phyloP scores from a whole-genome alignment of 148 eudicot genomes.

The Limonium bicolor region DNA sequence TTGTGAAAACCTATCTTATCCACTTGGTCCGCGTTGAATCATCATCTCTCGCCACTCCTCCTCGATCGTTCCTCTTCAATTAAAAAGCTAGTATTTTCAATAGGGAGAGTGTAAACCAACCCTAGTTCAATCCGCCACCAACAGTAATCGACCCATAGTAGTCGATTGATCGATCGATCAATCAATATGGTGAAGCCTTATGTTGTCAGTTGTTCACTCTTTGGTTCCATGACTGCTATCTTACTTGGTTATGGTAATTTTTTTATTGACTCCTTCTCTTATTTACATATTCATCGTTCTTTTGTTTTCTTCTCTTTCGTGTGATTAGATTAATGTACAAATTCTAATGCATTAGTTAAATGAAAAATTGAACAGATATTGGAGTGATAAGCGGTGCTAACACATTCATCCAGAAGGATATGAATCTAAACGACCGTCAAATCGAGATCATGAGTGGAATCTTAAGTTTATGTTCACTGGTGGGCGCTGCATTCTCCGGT shows the following conservation, averaged over 20 bases:
- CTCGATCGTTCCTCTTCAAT: no score
- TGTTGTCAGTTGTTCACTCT: slow-evolving; percentile 40
- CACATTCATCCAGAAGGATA: slow-evolving; percentile 59
- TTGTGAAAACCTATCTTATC: no score
- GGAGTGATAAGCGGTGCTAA: slow-evolving; percentile 88
- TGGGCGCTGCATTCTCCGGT: slow-evolving; percentile 60
- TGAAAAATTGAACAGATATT: slow-evolving; percentile 29
- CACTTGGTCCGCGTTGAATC: no score
- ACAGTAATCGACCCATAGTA: no score
- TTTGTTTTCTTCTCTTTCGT: background rate
- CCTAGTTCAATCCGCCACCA: no score
- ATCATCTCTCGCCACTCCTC: no score
- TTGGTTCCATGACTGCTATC: slow-evolving; percentile 55
- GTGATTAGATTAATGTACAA: background rate
- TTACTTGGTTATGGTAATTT: slow-evolving; percentile 44
- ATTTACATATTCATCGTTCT: background rate
- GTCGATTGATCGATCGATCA: no score
- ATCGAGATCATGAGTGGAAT: slow-evolving; percentile 53
- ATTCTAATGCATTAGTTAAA: background rate
- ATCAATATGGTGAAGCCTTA: no score
- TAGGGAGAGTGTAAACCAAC: no score
- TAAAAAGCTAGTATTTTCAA: no score
- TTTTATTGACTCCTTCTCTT: background rate
- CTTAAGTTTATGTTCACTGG: slow-evolving; percentile 47
- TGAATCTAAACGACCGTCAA: slow-evolving; percentile 37